Evolutionary conservation across 2,329 filamentous ascomycete species (phyloP), one percentile per base, ranked within the genome.

Genomic region (Zopfia rhizophila): DNA sequence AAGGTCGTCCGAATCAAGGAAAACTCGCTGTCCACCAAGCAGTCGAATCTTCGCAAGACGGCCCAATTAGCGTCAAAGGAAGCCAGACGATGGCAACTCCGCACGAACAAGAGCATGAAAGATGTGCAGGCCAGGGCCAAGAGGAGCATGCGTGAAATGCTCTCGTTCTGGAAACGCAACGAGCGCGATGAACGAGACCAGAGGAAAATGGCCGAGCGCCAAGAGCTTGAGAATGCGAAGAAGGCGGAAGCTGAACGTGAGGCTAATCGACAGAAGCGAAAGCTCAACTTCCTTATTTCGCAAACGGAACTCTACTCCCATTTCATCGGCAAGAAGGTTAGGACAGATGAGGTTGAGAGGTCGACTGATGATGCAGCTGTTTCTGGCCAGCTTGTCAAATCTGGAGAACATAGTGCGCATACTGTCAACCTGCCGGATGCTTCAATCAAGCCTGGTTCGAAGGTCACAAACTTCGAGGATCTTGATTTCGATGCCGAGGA

Each of bases 241-340:
- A 95, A 93, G 75, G 92, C 93, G 49, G 94, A 99, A 78, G 94
- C 94, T 4, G 94, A 97, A 63, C 91, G 95, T 56, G 94, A 99
- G 82, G 91, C 94, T 12, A 96, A 96, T 61, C 85, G 94, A 55
- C 94, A 99, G 77, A 96, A 96, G 83, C 87, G 94, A 64, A 99
- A 99, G 78, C 89, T 99, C 70, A 97, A 99, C 76, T 99, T 99
- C 82, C 82, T 99, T 55, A 99, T 99, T 72, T 97, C 93, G 1
- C 94, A 99, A 76, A 99, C 94, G 1, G 94, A 99, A 71, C 82
- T 99, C 38, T 99, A 99, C 79, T 97, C 93, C 29, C 94, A 99
- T 80, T 99, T 99, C 74, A 97, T 99, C 63, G 93, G 94, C 71
- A 96, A 96, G 78, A 99, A 99, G 80, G 96, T 97, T 75, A 96